Percentiles rank a stretch among this genome's conserved stretches.
phyloP scores from a whole-genome alignment of 306 rosid species.

The Vicia faba region DNA sequence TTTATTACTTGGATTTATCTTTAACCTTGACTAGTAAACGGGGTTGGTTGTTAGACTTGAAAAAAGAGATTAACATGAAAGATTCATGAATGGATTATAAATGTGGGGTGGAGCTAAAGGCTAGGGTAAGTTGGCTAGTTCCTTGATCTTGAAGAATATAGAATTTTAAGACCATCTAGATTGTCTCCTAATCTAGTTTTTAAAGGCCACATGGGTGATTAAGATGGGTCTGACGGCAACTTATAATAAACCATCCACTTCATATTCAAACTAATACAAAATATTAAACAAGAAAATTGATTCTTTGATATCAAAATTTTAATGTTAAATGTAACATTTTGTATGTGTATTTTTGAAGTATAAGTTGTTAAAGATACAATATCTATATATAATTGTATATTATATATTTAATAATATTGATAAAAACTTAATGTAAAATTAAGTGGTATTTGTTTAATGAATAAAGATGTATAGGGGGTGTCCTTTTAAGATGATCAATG shows the following conservation, averaged over 20 bases:
- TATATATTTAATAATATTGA: too few relatives aligned
- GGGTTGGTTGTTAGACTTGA: too few relatives aligned
- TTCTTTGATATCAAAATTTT: too few relatives aligned
- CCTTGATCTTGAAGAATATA: not conserved
- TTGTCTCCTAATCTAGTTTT: not conserved
- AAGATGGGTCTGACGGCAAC: not conserved
- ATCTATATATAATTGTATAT: too few relatives aligned
- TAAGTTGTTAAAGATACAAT: too few relatives aligned
- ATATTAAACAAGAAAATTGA: not conserved
- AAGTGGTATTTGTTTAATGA: too few relatives aligned
- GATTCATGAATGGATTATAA: not conserved
- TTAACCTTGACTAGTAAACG: not conserved
- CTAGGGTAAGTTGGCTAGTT: not conserved
- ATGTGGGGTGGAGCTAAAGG: not conserved
- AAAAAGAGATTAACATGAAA: not conserved
- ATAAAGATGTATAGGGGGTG: too few relatives aligned
- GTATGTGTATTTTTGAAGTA: too few relatives aligned
- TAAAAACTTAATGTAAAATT: too few relatives aligned
- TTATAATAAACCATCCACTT: not conserved
- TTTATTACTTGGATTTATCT: not conserved
- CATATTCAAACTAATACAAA: slow-evolving; percentile 2
- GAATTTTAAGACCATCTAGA: slow-evolving; percentile 27
- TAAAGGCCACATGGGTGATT: not conserved
- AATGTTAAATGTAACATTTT: too few relatives aligned
- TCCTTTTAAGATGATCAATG: too few relatives aligned